Evolutionary conservation across 768 basidiomycete genomes (phyloP).

Genomic region (Suillus cothurnatus): DNA sequence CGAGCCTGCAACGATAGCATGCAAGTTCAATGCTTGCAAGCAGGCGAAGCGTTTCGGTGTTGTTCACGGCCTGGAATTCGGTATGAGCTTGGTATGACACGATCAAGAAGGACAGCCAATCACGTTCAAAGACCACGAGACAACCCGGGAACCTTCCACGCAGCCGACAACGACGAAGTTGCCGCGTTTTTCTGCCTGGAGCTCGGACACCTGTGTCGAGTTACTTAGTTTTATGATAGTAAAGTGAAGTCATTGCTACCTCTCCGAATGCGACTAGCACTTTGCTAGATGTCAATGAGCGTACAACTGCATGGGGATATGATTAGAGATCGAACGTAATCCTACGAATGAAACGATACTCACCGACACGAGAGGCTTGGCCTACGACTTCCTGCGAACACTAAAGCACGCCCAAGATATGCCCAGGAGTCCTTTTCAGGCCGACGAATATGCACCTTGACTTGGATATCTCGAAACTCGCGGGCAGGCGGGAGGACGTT

Average conservation of each 20-base stretch:
- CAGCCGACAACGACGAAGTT: slow-evolving; percentile 86
- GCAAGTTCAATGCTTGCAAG: slow-evolving; percentile 85
- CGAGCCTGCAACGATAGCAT: slow-evolving; percentile 75
- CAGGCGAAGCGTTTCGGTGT: slow-evolving; percentile 79
- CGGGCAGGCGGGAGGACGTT: slow-evolving; percentile 30
- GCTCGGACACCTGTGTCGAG: slow-evolving; percentile 53
- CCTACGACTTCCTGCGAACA: slow-evolving; percentile 74
- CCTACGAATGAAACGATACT: slow-evolving; percentile 29
- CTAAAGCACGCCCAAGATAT: slow-evolving; percentile 77
- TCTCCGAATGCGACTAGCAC: slow-evolving; percentile 71
- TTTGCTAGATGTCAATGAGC: slow-evolving; percentile 66
- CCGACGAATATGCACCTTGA: slow-evolving; percentile 82
- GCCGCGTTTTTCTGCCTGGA: slow-evolving; percentile 86
- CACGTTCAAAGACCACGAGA: slow-evolving; percentile 88
- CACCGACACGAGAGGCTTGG: slow-evolving; percentile 81
- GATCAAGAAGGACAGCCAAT: slow-evolving; percentile 23
- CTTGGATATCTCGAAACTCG: slow-evolving; percentile 77
- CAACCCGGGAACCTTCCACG: slow-evolving; percentile 69
- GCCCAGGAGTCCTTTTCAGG: slow-evolving; percentile 82
- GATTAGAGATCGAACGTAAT: slow-evolving; percentile 12
- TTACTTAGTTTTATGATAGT: slow-evolving; percentile 2
- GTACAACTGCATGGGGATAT: slow-evolving; percentile 20
- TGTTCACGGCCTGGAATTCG: slow-evolving; percentile 66
- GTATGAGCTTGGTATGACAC: slow-evolving; percentile 14
- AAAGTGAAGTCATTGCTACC: slow-evolving; percentile 35